Evolutionary conservation across 345 rosid genomes (phyloP), one percentile per base, ranked within the genome.

Genomic region (Toxicodendron radicans): DNA sequence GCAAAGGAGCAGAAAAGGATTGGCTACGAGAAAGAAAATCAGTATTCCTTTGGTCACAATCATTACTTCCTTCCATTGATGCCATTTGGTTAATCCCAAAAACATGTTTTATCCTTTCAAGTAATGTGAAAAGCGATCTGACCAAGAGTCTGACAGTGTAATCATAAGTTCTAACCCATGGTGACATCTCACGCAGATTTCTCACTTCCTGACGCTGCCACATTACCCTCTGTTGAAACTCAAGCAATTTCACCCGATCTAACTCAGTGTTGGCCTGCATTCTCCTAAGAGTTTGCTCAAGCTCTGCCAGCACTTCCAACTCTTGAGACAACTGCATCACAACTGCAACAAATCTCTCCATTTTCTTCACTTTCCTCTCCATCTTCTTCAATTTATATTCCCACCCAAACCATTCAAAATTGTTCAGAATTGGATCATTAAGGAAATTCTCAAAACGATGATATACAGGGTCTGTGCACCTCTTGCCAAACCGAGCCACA

Each of bases 331-430:
- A 78, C 71, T 88, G 89, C 78, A 80, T 76, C 27, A 81, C 85
- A 30, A 72, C 73, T 3, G 79, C 85, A 62, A 79, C 76, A 77
- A 85, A 87, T 66, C 84, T 79, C 83, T 85, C 88, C 91, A 88
- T 85, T 68, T 90, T 87, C 82, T 86, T 90, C 63, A 88, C 86
- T 79, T 81, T 87, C 83, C 78, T 85, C 64, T 88, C 92, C 95
- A 90, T 90, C 86, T 88, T 88, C 80, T 84, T 85, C 76, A 73
- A 70, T 65, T 79, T 78, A 74, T 84, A 90, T 33, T 79, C 80
- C 90, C 88, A 88, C 13, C 90, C 86, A 56, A 54, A 46, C 95
- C 95, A 90, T 21, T 88, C 85, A 54, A 79, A 45, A 60, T 65
- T 57, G n/a, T 79, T 76, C 77, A 71, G 65, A 49, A 83, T 8